These are phyloP conservation scores for Verticillium dahliae DNA, from an alignment of 2,329 filamentous ascomycete genomes.

Conservation along the genomic window DNA sequence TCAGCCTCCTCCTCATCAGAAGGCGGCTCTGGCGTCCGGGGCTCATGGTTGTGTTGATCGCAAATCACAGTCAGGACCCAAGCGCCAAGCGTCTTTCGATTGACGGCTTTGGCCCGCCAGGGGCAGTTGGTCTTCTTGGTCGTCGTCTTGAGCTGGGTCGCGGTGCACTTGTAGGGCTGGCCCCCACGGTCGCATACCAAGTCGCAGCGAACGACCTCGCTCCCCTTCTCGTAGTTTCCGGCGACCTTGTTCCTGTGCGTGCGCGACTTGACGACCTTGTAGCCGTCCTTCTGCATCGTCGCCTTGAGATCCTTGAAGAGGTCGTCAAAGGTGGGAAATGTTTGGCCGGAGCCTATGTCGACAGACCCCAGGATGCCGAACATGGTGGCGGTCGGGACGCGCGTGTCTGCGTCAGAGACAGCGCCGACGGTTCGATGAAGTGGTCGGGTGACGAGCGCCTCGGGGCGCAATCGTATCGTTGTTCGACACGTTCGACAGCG, in stretches of 20 bases:
- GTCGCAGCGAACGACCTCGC: constrained; percentile 36
- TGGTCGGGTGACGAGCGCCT: background rate
- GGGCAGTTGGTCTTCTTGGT: constrained; percentile 40
- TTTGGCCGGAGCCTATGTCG: constrained; percentile 20
- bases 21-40: constrained; percentile 34
- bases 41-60: constrained; percentile 37
- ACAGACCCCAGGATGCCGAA: constrained; percentile 36
- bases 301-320: constrained; percentile 31
- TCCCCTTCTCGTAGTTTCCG: constrained; percentile 31
- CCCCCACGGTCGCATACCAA: constrained; percentile 39
- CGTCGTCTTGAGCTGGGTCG: constrained; percentile 37
- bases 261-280: constrained; percentile 38
- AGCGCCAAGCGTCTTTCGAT: constrained; percentile 34
- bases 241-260: constrained; percentile 34
- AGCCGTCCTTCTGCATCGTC: constrained; percentile 36
- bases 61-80: constrained; percentile 38
- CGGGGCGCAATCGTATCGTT: background rate
- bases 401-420: background rate
- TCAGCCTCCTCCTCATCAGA: constrained; percentile 27
- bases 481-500: background rate
- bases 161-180: constrained; percentile 34
- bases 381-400: constrained; percentile 18
- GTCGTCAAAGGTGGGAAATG: constrained; percentile 32
- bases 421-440: background rate
- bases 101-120: constrained; percentile 38